Evolutionary conservation across 2,329 filamentous ascomycete genomes (phyloP), one percentile per base, ranked within the genome.

Genomic region (Lecanoromycetidae sp.): DNA sequence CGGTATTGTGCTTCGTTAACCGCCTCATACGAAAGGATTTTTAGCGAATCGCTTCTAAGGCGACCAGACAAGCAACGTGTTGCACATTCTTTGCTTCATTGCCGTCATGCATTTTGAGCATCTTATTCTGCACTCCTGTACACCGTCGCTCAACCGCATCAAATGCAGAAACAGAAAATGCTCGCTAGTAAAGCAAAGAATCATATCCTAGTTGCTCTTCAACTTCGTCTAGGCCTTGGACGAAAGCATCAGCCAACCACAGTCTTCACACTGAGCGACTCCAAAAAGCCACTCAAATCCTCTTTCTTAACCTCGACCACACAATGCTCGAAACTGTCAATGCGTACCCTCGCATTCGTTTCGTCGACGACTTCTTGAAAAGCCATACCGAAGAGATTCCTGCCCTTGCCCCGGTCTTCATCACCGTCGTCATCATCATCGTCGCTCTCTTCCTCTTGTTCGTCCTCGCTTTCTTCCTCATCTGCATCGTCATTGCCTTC

Each of bases 281-380:
- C 91, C 55, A 98, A 70, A 63, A 98, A 98, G 0, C 82, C 86
- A 13, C 80, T 79, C 23, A 98, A 68, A 65, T 96, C 91, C 61
- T 96, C 91, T 69, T 94, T 95, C 66, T 82, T 82, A n/a, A 98
- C 90, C 63, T 98, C 91, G 38, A 96, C 88, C 6, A 96, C 91
- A 59, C 87, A 94, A 63, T 94, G 86, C 66, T 98, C 91, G 59
- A 98, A 98, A 63, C 85, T 93, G 65, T 98, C 91, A 60, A 95
- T 93, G 51, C 87, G 73, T 17, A 96, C 87, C 13, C 88, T 70
- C 0, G 90, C 86, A 50, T 82, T 91, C 13, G 90, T 96, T 70
- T 95, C 87, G 43, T 82, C 77, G 2, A 94, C 84, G 0, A 96
- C 91, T 60, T 94, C 87, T 62, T 95, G 87, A 63, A 98, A 98